Evolutionary conservation across 2,329 filamentous ascomycete species (phyloP).

Genomic region (Fusarium luffae): DNA sequence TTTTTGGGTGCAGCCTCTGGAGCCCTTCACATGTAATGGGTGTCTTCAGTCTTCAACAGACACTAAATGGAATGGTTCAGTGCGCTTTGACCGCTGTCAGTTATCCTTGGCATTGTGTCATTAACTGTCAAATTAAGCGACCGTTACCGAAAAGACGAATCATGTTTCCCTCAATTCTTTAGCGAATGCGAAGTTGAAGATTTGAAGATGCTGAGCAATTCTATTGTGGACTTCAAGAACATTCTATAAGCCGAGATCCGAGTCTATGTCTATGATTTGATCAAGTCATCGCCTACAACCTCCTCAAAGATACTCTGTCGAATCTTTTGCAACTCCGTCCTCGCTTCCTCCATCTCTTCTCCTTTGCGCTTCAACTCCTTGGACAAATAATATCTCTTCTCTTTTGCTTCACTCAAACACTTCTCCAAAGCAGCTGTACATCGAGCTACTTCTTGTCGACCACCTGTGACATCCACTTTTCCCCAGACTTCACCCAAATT

Average conservation of each 20-base stretch:
- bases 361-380: constrained; percentile 48
- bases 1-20: constrained; percentile 1
- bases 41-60: background rate
- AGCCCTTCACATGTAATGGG: background rate
- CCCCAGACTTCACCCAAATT: constrained; percentile 61
- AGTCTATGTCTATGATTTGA: constrained; percentile 5
- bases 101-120: constrained; percentile 15
- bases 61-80: background rate
- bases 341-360: constrained; percentile 48
- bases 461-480: constrained; percentile 62
- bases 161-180: background rate
- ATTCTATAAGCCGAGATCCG: constrained; percentile 5
- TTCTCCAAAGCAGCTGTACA: constrained; percentile 48
- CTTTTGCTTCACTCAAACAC: constrained; percentile 49
- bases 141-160: constrained; percentile 23
- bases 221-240: background rate
- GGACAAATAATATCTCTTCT: constrained; percentile 46
- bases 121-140: constrained; percentile 25
- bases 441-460: constrained; percentile 51
- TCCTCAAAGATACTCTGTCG: constrained; percentile 53
- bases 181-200: background rate
- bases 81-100: constrained; percentile 4
- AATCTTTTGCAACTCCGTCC: constrained; percentile 56
- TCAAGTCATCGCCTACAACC: constrained; percentile 23
- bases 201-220: constrained; percentile 5